Base-by-base conservation (phyloP, 139 green algal genomes). In the Closterium sp. region DNA sequence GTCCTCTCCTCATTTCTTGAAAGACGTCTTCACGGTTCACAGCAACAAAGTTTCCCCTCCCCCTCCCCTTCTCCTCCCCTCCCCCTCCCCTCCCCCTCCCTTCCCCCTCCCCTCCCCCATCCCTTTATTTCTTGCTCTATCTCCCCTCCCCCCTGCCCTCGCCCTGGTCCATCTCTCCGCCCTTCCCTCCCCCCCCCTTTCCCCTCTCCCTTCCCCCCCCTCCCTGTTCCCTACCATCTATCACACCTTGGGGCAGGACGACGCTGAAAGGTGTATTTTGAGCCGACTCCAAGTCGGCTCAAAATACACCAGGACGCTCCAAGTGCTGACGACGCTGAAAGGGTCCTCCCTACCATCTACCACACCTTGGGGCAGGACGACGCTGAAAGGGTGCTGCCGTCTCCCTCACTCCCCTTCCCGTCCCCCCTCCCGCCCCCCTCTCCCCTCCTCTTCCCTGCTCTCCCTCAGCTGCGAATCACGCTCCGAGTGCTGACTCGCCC, bases 191-290 rank as follows among this genome's bases (percentile, higher is more conserved):
- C 96, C 96, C 1, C 94, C 99, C 76, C 97, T 98, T 94, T 97
- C 99, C 36, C 95, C 99, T 81, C 99, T 98, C 3, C 94, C 96
- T 0, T 98, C 98, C 19, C 96, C 98, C 89, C 94, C 97, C 3
- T 91, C 95, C 84, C 95, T 94, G 85, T 96, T 99, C 89, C 96
- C 97, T 35, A 94, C 97, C 88, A 97, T 99, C 38, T 99, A 99
- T 96, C 95, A 97, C 32, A 98, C 94, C 0, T 96, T 99, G 28
- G 97, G 97, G 0, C 97, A 95, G 32, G 97, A 99, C 91, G 99
- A 97, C 90, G 97, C 96, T 4, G 97, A 99, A 95, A 98, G 5
- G 98, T 99, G 87, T 95, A 99, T 98, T n/a, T n/a, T n/a, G n/a
- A n/a, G n/a, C n/a, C n/a, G n/a, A n/a, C n/a, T n/a, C n/a, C n/a